phyloP scores from a whole-genome alignment of 139 green algal species.

The Tetraselmis striata region DNA sequence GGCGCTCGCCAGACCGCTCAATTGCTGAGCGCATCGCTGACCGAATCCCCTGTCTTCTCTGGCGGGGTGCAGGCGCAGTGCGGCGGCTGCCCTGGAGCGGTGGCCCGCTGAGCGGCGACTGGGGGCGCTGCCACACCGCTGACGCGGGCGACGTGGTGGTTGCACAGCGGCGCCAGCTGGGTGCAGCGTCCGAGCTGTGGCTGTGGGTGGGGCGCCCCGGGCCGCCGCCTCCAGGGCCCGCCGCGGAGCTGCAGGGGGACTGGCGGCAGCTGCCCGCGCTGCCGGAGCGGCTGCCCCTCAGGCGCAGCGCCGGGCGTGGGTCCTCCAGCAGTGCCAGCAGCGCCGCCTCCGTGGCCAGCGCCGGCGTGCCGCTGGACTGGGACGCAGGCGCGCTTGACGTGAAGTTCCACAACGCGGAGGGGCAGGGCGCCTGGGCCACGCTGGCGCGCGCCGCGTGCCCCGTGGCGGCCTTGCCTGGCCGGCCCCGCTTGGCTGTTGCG shows the following conservation, averaged over 20 bases:
- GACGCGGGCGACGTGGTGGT: not conserved
- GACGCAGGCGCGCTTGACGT: not conserved
- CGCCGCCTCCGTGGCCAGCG: too few species aligned
- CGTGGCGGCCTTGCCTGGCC: too few species aligned
- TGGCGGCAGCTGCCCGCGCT: not conserved
- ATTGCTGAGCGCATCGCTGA: too few species aligned
- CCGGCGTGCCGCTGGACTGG: not conserved
- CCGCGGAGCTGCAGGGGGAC: not conserved
- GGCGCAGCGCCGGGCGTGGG: too few species aligned
- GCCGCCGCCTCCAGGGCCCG: not conserved
- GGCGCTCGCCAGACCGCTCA: too few species aligned
- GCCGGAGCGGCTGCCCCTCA: too few species aligned
- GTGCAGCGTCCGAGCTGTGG: not conserved
- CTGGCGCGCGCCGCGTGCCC: not conserved
- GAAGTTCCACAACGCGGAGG: not conserved
- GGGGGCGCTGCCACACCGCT: not conserved
- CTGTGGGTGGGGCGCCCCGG: not conserved
- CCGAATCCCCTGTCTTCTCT: too few species aligned
- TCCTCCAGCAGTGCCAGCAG: too few species aligned
- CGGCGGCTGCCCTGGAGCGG: not conserved
- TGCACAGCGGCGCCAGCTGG: not conserved
- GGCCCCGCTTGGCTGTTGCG: not conserved
- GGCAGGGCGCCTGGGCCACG: not conserved
- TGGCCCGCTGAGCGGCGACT: not conserved
- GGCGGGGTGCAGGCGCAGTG: too few species aligned